A percentile compares a stretch with the other conserved stretches of the same genome.
phyloP scores from a whole-genome alignment of 1,284 basidiomycete genomes.

The Leccinum pachyderme region DNA sequence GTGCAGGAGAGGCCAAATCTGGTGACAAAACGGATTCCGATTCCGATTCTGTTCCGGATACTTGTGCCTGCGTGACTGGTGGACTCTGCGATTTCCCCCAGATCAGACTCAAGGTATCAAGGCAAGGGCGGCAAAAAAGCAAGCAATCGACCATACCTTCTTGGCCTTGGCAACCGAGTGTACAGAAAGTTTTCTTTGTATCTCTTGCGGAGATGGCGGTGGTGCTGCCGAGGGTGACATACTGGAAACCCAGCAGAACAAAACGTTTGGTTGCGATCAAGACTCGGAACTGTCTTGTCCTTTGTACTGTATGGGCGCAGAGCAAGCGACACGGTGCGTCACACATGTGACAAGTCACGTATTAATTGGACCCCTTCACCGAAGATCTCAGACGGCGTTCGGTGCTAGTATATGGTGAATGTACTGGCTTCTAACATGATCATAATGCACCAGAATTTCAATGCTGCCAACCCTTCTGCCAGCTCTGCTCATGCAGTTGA shows the following conservation, averaged over 20 bases:
- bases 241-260: slow-evolving; percentile 6
- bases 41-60: slow-evolving; percentile 83
- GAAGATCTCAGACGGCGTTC: slow-evolving; percentile 9
- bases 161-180: slow-evolving; percentile 54
- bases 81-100: slow-evolving; percentile 29
- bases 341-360: slow-evolving; percentile 29
- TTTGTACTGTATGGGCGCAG: slow-evolving; percentile 4
- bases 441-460: not conserved
- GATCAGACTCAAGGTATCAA: slow-evolving; percentile 13
- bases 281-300: slow-evolving; percentile 4
- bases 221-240: slow-evolving; percentile 55
- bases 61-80: slow-evolving; percentile 39
- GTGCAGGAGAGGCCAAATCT: slow-evolving; percentile 45
- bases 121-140: not conserved
- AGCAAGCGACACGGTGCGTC: slow-evolving; percentile 20
- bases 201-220: slow-evolving; percentile 82
- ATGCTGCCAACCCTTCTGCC: not conserved
- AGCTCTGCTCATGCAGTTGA: slow-evolving; percentile 3
- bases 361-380: not conserved
- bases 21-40: slow-evolving; percentile 71
- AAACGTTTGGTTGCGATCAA: slow-evolving; percentile 12
- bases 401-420: slow-evolving; percentile 6
- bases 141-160: slow-evolving; percentile 37
- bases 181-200: slow-evolving; percentile 83
- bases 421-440: not conserved